Evolutionary conservation across 345 rosid species (phyloP).

Genomic region (Bretschneidera sinensis): DNA sequence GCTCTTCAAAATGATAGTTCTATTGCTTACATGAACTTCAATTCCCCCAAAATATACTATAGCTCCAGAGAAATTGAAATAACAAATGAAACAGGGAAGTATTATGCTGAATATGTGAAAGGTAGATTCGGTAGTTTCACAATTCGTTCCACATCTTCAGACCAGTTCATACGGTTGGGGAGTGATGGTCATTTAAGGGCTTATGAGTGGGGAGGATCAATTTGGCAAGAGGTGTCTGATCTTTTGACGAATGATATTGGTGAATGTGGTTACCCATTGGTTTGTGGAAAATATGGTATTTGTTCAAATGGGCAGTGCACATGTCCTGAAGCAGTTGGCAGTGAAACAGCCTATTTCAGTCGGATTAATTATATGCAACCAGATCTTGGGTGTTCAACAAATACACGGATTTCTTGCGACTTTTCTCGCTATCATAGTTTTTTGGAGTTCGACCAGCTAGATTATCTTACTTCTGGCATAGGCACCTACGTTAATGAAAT

Average conservation of each 20-base stretch:
- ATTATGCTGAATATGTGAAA: constrained; percentile 3
- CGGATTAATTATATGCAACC: constrained; percentile 14
- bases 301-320: constrained; percentile 21
- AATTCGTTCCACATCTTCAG: neutral
- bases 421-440: constrained; percentile 11
- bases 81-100: neutral
- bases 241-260: constrained; percentile 7
- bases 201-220: constrained; percentile 7
- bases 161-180: constrained; percentile 17
- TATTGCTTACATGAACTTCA: constrained; percentile 17
- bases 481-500: too few species aligned
- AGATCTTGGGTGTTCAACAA: constrained; percentile 22
- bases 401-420: constrained; percentile 13
- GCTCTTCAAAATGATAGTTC: constrained; percentile 14
- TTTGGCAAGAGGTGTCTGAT: constrained; percentile 20
- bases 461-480: too few species aligned
- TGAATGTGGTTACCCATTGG: constrained; percentile 26
- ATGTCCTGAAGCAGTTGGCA: constrained; percentile 14
- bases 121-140: constrained; percentile 12
- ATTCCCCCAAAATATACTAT: constrained; percentile 8
- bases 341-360: constrained; percentile 14
- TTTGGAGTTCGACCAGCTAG: neutral
- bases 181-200: constrained; percentile 28
- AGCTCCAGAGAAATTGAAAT: neutral
- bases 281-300: constrained; percentile 32